These are phyloP conservation scores for Colletotrichum lentis DNA, from an alignment of 2,329 filamentous ascomycete genomes.

Conservation along the genomic window DNA sequence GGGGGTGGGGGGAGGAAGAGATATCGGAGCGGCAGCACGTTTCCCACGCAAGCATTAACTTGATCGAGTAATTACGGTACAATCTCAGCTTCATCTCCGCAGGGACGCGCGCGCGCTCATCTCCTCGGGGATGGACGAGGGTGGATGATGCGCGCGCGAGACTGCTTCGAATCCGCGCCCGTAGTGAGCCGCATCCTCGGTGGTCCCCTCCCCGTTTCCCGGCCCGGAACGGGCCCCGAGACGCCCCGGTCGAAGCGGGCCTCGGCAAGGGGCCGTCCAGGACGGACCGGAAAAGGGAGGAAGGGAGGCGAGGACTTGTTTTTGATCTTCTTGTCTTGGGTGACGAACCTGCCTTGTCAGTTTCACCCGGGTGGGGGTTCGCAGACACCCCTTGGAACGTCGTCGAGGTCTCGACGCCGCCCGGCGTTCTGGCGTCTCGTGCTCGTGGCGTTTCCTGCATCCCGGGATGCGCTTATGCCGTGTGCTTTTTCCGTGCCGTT, in stretches of 20 bases:
- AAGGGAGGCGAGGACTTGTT: constrained; percentile 41
- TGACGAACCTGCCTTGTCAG: constrained; percentile 50
- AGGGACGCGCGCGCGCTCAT: constrained; percentile 50
- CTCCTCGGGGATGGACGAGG: constrained; percentile 47
- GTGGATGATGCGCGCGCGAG: constrained; percentile 58
- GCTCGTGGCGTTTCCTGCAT: constrained; percentile 41
- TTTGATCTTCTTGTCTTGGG: constrained; percentile 46
- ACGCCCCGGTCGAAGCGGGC: not conserved
- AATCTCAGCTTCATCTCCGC: constrained; percentile 83
- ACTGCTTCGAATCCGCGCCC: constrained; percentile 74
- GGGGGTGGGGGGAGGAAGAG: constrained; percentile 44
- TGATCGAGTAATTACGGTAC: constrained; percentile 96
- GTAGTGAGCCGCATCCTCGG: constrained; percentile 77
- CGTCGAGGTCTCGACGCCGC: not conserved
- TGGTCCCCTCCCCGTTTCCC: constrained; percentile 23
- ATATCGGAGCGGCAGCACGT: constrained; percentile 86
- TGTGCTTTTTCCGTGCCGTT: constrained; percentile 21
- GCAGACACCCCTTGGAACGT: constrained; percentile 10
- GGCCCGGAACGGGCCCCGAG: not conserved
- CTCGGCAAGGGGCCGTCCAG: not conserved
- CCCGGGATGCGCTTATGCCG: constrained; percentile 43
- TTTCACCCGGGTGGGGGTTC: constrained; percentile 22
- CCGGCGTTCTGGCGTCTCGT: constrained; percentile 2
- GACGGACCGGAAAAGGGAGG: not conserved
- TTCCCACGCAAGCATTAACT: constrained; percentile 99